phyloP scores from a whole-genome alignment of 441 rosid genomes.

The Breynia disticha region DNA sequence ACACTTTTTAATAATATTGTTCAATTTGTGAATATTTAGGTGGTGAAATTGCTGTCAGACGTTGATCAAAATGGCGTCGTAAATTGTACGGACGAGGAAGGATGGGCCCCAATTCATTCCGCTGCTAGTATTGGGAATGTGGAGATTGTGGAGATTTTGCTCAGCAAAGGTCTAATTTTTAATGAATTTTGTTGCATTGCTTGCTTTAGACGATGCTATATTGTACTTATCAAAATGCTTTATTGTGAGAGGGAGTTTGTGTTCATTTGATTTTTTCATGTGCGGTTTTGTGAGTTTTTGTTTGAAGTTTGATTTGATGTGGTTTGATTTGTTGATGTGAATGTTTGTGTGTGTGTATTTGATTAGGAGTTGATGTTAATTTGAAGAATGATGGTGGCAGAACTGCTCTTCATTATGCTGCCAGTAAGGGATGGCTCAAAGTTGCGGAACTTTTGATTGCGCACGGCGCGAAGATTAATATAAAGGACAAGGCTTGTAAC shows the following conservation, averaged over 20 bases:
- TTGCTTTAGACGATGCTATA: neutral
- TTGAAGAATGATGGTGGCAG: conserved; percentile 70
- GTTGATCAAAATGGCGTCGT: conserved; percentile 36
- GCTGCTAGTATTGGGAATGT: conserved; percentile 67
- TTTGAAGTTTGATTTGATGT: neutral
- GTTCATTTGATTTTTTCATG: too few species aligned
- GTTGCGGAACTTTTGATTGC: conserved; percentile 59
- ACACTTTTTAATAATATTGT: conserved; percentile 1
- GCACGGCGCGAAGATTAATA: conserved; percentile 54
- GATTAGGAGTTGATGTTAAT: conserved; percentile 71
- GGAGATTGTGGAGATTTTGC: conserved; percentile 49
- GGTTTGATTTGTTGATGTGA: neutral
- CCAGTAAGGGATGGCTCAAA: conserved; percentile 75
- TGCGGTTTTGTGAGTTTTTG: neutral
- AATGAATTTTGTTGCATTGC: neutral
- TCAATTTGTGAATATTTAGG: conserved; percentile 24
- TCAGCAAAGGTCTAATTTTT: conserved; percentile 34
- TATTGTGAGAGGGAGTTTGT: too few species aligned
- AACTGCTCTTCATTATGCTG: conserved; percentile 87
- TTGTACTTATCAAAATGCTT: too few species aligned
- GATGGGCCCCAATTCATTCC: conserved; percentile 88
- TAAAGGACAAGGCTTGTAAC: conserved; percentile 62
- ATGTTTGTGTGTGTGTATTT: conserved; percentile 2
- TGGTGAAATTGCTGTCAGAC: conserved; percentile 40
- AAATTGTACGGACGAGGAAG: conserved; percentile 74